Evolutionary conservation across 2,329 filamentous ascomycete genomes (phyloP).

Genomic region (Graphilbum ipis-grandicollis): DNA sequence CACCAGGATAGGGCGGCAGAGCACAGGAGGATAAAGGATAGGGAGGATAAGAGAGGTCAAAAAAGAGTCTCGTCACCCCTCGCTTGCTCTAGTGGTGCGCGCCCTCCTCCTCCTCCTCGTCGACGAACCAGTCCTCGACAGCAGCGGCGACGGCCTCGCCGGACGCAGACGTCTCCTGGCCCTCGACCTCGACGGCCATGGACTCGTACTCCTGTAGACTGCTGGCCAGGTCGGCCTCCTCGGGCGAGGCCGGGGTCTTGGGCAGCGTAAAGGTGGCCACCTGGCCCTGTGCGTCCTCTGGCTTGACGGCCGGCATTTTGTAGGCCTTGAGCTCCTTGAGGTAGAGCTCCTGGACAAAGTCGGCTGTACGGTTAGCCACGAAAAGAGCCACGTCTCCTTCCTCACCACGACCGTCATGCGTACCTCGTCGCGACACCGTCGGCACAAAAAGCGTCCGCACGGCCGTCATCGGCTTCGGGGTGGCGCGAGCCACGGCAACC

Average conservation of each 20-base stretch:
- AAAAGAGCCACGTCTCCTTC: not conserved
- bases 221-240: slow-evolving; percentile 82
- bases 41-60: too few relatives aligned
- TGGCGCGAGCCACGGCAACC: slow-evolving; percentile 18
- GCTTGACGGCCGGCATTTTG: slow-evolving; percentile 73
- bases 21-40: too few relatives aligned
- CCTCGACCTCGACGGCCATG: slow-evolving; percentile 89
- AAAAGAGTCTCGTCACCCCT: too few relatives aligned
- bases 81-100: slow-evolving; percentile 24
- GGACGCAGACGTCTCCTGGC: slow-evolving; percentile 49
- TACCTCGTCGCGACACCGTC: slow-evolving; percentile 44
- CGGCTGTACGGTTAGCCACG: slow-evolving; percentile 41
- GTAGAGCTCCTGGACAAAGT: slow-evolving; percentile 96
- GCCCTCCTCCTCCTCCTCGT: slow-evolving; percentile 46
- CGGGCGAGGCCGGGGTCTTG: slow-evolving; percentile 69
- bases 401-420: too few relatives aligned
- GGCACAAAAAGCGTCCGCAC: slow-evolving; percentile 34
- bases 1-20: too few relatives aligned
- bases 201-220: slow-evolving; percentile 89
- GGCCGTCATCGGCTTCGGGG: slow-evolving; percentile 30
- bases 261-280: slow-evolving; percentile 77
- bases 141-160: slow-evolving; percentile 38
- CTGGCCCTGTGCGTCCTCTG: slow-evolving; percentile 73
- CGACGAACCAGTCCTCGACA: slow-evolving; percentile 64
- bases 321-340: slow-evolving; percentile 89